Base-by-base conservation (phyloP, 2,329 filamentous ascomycete species). In the Aspergillus sp. region DNA sequence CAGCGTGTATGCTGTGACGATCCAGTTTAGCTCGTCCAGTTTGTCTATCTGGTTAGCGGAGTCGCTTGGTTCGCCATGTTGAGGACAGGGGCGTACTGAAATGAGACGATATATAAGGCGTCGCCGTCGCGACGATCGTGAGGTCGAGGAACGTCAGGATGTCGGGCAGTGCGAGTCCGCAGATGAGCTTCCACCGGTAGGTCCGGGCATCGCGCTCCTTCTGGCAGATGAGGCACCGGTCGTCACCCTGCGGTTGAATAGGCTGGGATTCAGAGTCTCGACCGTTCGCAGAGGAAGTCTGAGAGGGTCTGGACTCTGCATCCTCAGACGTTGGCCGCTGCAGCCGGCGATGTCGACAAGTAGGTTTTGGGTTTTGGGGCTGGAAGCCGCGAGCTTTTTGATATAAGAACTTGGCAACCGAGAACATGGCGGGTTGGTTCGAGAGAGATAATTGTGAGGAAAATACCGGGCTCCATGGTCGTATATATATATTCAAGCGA, bases 1-100 rank as follows among this genome's bases (percentile, higher is more conserved):
- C 10, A 84, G 61, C 32, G 77, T 82, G 55, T 81, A 83, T 5
- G 76, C 66, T 0, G 78, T 78, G 12, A 82, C 72, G 47, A 84
- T 79, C 76, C 77, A 82, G 47, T 79, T 81, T 2, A 80, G 63
- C 44, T 78, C 70, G 12, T 70, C 65, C 4, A 75, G 49, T 47
- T 75, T 51, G 38, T 66, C n/a, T n/a, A n/a, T n/a, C 69, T 70
- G 35, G 8, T 16, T 26, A 11, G 6, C 19, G 19, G 19, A 10
- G 5, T 26, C 14, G 2, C 26, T 46, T 33, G 19, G 24, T 20
- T 10, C 8, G 16, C 12, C 8, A 29, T 22, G 13, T 6, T 4
- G 6, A 26, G 29, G 15, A 6, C 14, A 12, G 11, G 24, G 14
- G 29, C 64, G 35, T 53, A 76, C 73, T 54, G 52, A 82, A 82